Evolutionary conservation across 2,329 filamentous ascomycete species (phyloP).

Genomic region (Aspergillus neoniger): DNA sequence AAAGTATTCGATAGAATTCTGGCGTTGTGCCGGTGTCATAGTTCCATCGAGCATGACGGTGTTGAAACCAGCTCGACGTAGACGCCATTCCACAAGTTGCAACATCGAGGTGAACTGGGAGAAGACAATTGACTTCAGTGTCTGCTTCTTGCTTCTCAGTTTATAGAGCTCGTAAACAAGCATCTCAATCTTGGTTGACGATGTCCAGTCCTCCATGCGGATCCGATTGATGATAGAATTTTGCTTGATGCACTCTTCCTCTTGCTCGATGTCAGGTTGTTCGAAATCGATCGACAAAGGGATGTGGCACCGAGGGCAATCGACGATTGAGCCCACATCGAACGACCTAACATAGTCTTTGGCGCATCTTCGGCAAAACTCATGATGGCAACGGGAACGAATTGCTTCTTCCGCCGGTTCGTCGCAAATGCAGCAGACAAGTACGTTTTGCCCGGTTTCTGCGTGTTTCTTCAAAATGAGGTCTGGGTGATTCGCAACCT

Average conservation of each 20-base stretch:
- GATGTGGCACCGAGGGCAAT: constrained; percentile 90
- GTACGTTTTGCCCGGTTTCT: constrained; percentile 82
- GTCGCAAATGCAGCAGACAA: constrained; percentile 94
- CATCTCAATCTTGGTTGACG: constrained; percentile 96
- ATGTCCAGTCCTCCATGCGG: constrained; percentile 98
- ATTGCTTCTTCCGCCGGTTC: constrained; percentile 95
- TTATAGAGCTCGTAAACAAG: constrained; percentile 92
- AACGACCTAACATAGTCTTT: constrained; percentile 79
- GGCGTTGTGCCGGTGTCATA: constrained; percentile 92
- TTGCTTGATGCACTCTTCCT: constrained; percentile 84
- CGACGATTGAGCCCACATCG: constrained; percentile 58
- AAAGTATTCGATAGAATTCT: constrained; percentile 92
- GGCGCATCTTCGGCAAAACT: constrained; percentile 82
- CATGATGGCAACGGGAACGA: constrained; percentile 86
- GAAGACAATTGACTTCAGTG: constrained; percentile 96
- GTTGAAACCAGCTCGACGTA: constrained; percentile 93
- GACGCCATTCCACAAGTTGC: constrained; percentile 93
- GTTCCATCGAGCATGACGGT: constrained; percentile 98
- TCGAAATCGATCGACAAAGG: constrained; percentile 86
- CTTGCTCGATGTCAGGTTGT: constrained; percentile 92
- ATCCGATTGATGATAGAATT: constrained; percentile 98
- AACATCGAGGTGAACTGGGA: constrained; percentile 97
- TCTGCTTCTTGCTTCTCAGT: constrained; percentile 86
- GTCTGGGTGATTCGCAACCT: constrained; percentile 95
- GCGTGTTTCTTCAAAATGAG: constrained; percentile 85